Evolutionary conservation across 164 flowering plant genomes (phyloP).

Genomic region (Cinnamomum micranthum): DNA sequence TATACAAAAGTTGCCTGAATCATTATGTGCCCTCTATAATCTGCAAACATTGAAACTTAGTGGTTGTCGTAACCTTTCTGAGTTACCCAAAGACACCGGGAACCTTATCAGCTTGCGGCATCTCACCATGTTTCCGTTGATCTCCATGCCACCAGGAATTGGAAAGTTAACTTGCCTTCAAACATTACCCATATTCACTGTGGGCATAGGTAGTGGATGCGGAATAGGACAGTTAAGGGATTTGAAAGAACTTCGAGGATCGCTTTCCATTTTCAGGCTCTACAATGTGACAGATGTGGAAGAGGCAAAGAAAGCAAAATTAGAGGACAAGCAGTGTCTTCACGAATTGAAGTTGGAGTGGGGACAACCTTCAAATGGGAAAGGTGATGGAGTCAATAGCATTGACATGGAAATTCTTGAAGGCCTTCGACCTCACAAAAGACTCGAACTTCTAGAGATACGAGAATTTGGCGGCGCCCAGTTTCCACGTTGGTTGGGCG

Average conservation of each 20-base stretch:
- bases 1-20: neutral
- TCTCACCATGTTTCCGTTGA: neutral
- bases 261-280: constrained; percentile 7
- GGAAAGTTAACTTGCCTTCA: constrained; percentile 4
- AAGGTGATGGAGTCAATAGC: neutral
- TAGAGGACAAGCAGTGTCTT: constrained; percentile 12
- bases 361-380: neutral
- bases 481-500: constrained; percentile 12
- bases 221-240: constrained; percentile 8
- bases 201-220: constrained; percentile 4
- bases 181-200: constrained; percentile 6
- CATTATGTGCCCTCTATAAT: neutral
- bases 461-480: neutral
- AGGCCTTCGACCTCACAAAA: constrained; percentile 6
- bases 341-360: constrained; percentile 9
- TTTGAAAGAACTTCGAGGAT: constrained; percentile 5
- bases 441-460: neutral
- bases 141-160: neutral
- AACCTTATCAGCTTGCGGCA: neutral
- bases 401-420: constrained; percentile 1
- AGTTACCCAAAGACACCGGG: neutral
- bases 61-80: neutral
- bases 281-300: constrained; percentile 4
- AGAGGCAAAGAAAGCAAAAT: constrained; percentile 1
- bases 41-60: constrained; percentile 1